Evolutionary conservation across 495 filamentous ascomycete genomes (phyloP), one percentile per base, ranked within the genome.

Genomic region (Cercophora newfieldiana): DNA sequence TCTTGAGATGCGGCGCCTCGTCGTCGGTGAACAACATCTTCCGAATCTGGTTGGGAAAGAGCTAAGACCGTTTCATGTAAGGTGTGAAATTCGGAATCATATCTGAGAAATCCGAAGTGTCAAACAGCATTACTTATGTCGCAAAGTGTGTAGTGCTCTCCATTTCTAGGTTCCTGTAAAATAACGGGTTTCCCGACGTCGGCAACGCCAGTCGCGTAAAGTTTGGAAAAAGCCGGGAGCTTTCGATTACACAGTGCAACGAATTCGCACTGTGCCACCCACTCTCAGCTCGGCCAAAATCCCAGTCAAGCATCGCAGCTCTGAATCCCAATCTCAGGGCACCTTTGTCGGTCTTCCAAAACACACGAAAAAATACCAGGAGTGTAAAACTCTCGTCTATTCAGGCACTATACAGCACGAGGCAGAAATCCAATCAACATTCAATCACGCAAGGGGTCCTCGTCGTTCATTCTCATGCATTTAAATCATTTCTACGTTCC

Each of bases 21-120:
- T 85, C 88, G 58, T 96, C 93, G 25, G 88, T 81, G 69, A 97
- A 90, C 67, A 91, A 80, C 93, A 97, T 97, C 59, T 58, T 73
- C 30, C n/a, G 19, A 26, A 25, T 19, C 8, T 3, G 19, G 0
- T 26, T 26, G 14, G 8, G 50, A 53, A n/a, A 14, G 21, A 57
- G 30, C 30, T 57, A 57, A 26, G 31, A 7, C n/a, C 47, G 22
- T 31, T 14, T 47, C 28, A 57, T 57, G 5, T 18, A 28, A 19
- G 25, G 6, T 30, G 30, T 2, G 55, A 30, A 33, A 7, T 14
- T n/a, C 25, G 21, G 19, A n/a, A 10, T 22, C n/a, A n/a, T n/a
- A n/a, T 5, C 25, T 57, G 7, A 57, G 30, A 22, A 29, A 57
- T 21, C 12, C 7, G 21, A 60, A 12, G 29, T 53, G 22, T 30